Base-by-base conservation (phyloP, 106 monocot species). In the Dioscorea alata region DNA sequence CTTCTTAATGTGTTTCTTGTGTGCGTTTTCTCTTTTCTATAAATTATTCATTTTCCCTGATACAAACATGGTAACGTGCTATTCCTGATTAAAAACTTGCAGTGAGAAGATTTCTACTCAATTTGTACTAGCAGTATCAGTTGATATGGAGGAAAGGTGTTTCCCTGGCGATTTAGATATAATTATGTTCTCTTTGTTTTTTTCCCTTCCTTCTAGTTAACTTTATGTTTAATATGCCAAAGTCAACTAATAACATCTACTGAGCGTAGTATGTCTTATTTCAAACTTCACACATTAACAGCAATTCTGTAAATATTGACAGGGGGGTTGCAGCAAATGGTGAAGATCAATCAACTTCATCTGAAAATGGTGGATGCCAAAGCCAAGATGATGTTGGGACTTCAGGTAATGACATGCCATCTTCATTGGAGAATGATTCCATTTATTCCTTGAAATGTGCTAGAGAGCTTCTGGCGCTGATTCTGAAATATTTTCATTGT, bases 61-160 rank as follows among this genome's bases (percentile, higher is more conserved):
- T 42, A 10, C 42, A 42, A 42, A 42, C 4, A 1, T 42, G 42
- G 4, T 42, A 42, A 42, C 42, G 6, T 42, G 42, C 42, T 42
- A 42, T 42, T 42, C 42, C 10, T 42, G 42, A 42, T 42, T 1
- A 5, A 6, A 42, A 64, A 33, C 24, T 50, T 35, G 57, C 75
- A 91, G 91, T 32, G 79, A 87, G 54, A 75, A 82, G 16, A 49
- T 60, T 53, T 79, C 82, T 51, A 69, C 71, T 75, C 80, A 85
- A 42, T 68, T 87, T 65, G 52, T 85, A 56, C 50, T 91, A 48
- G 70, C 75, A 60, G 79, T 64, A 71, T 54, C 80, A 56, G 23
- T 33, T 56, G 51, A 72, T 64, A 21, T 33, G 7, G 67, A 79
- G 32, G 65, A 75, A 57, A 78, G 74, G 50, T 59, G 16, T 14